These are phyloP conservation scores for Candida rishiriensis DNA, from an alignment of 805 yeast species.

Conservation along the genomic window DNA sequence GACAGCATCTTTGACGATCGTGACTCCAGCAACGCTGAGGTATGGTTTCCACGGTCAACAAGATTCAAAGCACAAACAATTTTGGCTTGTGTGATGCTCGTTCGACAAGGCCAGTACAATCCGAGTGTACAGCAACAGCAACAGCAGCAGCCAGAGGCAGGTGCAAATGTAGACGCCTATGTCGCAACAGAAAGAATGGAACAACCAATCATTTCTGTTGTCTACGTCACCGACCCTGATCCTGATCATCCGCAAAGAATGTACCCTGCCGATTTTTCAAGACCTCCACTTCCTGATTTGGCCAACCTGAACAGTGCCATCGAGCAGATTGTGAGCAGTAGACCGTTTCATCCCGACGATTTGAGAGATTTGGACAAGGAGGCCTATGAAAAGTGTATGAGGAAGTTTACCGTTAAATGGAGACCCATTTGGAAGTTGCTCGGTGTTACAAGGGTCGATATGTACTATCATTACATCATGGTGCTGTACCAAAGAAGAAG, in stretches of 20 bases:
- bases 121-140: background rate
- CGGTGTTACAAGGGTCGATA: constrained; percentile 47
- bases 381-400: constrained; percentile 37
- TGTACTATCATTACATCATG: constrained; percentile 50
- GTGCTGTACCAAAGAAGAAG: constrained; percentile 28
- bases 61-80: constrained; percentile 23
- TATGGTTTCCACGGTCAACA: constrained; percentile 22
- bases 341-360: constrained; percentile 39
- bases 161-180: background rate
- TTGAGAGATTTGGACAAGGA: constrained; percentile 39
- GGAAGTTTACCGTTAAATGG: constrained; percentile 22
- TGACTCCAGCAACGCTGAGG: constrained; percentile 10
- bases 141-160: background rate
- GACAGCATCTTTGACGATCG: constrained; percentile 21
- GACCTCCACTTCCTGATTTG: constrained; percentile 26
- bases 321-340: constrained; percentile 22
- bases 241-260: constrained; percentile 6
- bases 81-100: constrained; percentile 18
- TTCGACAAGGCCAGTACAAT: constrained; percentile 12
- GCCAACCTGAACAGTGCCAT: constrained; percentile 19
- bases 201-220: background rate
- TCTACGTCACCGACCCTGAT: background rate
- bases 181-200: background rate
- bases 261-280: constrained; percentile 11
- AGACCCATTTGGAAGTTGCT: constrained; percentile 48